A percentile compares a stretch with the other conserved stretches of the same genome.
Conservation (phyloP, 176 grass and related monocot species). For the Thinopyrum elongatum region DNA sequence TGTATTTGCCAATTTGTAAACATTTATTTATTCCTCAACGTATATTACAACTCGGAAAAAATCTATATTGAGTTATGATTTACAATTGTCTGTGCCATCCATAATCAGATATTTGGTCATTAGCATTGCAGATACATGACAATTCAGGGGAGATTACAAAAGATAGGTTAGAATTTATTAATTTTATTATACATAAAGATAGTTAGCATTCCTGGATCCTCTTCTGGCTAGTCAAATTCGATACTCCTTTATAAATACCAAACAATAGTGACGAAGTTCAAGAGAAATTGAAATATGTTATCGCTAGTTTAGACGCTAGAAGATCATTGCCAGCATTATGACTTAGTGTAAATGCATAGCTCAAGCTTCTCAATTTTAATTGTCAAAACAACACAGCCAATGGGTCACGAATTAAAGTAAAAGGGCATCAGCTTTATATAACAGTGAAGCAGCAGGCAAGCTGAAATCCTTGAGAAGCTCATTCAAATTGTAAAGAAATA, state of each 20-base stretch:
- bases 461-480: background rate
- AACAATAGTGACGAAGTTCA: background rate
- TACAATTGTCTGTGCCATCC: background rate
- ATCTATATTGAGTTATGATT: background rate
- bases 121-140: background rate
- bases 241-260: slow-evolving; percentile 9
- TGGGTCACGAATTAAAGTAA: background rate
- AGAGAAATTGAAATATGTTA: background rate
- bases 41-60: background rate
- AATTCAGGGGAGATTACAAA: background rate
- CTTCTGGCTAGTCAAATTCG: background rate
- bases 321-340: background rate
- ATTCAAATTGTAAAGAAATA: background rate
- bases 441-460: background rate
- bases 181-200: background rate
- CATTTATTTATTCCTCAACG: background rate
- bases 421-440: background rate
- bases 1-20: background rate
- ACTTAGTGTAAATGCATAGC: background rate
- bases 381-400: background rate
- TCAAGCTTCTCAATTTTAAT: slow-evolving; percentile 9
- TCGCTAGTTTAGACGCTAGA: background rate
- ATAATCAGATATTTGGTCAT: background rate
- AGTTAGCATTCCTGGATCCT: background rate
- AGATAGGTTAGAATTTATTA: background rate